Evolutionary conservation across 768 basidiomycete species (phyloP), one percentile per base, ranked within the genome.

Genomic region (Trametes coccinea): DNA sequence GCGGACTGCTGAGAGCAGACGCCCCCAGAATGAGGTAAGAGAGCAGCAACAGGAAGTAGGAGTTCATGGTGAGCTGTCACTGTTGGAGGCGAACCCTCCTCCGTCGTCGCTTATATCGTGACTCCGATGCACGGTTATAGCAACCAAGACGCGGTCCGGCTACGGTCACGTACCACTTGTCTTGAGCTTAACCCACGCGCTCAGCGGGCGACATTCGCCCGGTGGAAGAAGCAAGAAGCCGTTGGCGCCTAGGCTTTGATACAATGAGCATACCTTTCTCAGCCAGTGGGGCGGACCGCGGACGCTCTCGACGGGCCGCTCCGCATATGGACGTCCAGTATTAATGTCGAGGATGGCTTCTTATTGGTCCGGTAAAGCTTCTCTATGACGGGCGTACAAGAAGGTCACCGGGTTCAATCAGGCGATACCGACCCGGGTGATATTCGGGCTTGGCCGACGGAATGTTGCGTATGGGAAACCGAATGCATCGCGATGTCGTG

Each of bases 1-100:
- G 66, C 17, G 68, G 68, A 5, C 60, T 62, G 58, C 60, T 67
- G 30, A 69, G 61, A 10, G 62, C 68, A 37, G 37, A 47, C 29
- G 41, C 64, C 5, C 53, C 49, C 1, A 54, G 5, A 8, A 59
- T 30, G 34, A 65, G 54, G 34, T 33, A 22, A 29, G 49, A 17
- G 39, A 50, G 41, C 45, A 60, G 30, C 17, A 64, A 47, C 22
- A 56, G 53, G 29, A 49, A 33, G 53, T 40, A 30, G 29, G 57
- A 34, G 40, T 54, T 14, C 57, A 63, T 59, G 39, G 9, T 33
- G 55, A 31, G 43, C 34, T 5, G 34, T 34, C n/a, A 13, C 30
- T 31, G 30, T n/a, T 3, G 46, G 22, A 22, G 22, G 22, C 44
- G 29, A 31, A 34, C 48, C 22, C 10, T 7, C 17, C 2, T 27